These are phyloP conservation scores for Ananas comosus DNA, from an alignment of 176 grass and related monocot genomes.

Conservation along the genomic window DNA sequence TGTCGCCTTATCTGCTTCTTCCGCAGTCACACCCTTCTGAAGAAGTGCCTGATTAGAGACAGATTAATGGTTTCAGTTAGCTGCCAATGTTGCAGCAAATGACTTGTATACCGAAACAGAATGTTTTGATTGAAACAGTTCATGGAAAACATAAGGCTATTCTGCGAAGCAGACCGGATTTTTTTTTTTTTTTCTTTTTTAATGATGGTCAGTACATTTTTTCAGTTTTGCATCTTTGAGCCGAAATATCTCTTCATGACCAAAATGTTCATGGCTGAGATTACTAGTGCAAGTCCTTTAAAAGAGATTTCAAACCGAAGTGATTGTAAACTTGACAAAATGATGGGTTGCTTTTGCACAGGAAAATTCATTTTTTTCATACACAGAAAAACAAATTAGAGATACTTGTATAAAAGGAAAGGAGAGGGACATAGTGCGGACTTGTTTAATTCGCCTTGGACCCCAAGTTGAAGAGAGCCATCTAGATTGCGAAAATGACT, in stretches of 20 bases:
- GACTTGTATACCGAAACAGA: not conserved
- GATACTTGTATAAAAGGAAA: not conserved
- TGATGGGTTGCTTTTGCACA: not conserved
- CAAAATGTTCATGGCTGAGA: no score
- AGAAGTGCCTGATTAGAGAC: slow-evolving; percentile 47
- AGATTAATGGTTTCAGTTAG: not conserved
- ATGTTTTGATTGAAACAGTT: no score
- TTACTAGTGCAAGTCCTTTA: no score
- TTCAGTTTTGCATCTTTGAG: no score
- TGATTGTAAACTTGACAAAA: no score
- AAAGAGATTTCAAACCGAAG: no score
- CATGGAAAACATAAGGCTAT: no score
- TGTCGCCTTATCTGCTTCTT: slow-evolving; percentile 47
- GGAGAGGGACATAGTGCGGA: not conserved
- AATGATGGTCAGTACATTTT: no score
- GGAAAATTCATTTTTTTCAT: not conserved
- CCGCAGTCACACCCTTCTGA: slow-evolving; percentile 55
- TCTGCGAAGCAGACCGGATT: no score
- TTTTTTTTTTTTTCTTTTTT: no score
- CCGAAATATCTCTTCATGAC: no score
- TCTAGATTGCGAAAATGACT: slow-evolving; percentile 69
- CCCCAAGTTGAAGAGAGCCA: slow-evolving; percentile 77
- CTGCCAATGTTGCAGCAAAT: not conserved
- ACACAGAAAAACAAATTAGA: not conserved
- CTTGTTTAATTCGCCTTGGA: slow-evolving; percentile 80